Evolutionary conservation across 805 yeast genomes (phyloP).

Genomic region (Candida glaebosa): DNA sequence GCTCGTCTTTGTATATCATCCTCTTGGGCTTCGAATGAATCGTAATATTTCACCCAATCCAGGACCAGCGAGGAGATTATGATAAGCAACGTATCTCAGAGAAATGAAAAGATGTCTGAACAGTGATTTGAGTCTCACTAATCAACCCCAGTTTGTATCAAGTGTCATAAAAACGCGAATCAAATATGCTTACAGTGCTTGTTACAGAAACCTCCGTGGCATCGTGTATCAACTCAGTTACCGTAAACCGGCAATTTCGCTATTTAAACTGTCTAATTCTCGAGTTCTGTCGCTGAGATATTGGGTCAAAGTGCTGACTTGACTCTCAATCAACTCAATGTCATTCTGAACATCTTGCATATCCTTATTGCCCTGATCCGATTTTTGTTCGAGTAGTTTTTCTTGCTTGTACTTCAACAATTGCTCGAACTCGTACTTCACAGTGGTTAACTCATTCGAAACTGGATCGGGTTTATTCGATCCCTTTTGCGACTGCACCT

Average conservation of each 20-base stretch:
- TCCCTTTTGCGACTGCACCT: slow-evolving; percentile 20
- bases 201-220: no score
- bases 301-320: slow-evolving; percentile 68
- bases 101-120: no score
- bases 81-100: no score
- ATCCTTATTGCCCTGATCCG: slow-evolving; percentile 18
- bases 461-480: slow-evolving; percentile 9
- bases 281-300: slow-evolving; percentile 58
- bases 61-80: no score
- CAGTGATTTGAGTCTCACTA: no score
- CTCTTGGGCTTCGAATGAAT: no score
- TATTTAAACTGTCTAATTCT: slow-evolving; percentile 52
- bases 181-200: no score
- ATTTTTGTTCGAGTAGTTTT: slow-evolving; percentile 35
- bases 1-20: no score
- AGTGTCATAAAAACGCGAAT: no score
- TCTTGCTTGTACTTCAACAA: slow-evolving; percentile 73
- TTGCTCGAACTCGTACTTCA: slow-evolving; percentile 72
- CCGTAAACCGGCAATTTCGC: slow-evolving; percentile 37
- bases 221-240: no score
- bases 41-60: no score
- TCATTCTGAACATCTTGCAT: slow-evolving; percentile 56
- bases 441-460: slow-evolving; percentile 21
- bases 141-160: no score
- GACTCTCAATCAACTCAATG: slow-evolving; percentile 68